Evolutionary conservation across 768 basidiomycete species (phyloP).

Genomic region (Podaxis sp.): DNA sequence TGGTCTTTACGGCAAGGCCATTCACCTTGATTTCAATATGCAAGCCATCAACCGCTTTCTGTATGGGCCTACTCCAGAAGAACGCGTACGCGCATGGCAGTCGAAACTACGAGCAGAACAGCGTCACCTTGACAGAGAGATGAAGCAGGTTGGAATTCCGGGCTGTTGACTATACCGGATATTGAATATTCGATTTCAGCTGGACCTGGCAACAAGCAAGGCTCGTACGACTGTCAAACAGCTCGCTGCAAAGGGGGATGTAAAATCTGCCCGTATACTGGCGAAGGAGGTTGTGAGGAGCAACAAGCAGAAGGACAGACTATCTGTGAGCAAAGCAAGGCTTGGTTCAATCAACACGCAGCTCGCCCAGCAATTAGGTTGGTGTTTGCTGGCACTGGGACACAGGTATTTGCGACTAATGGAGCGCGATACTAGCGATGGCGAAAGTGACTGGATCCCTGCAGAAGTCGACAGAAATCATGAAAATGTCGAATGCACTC

Average conservation of each 20-base stretch:
- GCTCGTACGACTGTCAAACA: slow-evolving; percentile 82
- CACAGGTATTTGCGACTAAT: slow-evolving; percentile 5
- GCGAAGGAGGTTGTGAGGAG: slow-evolving; percentile 94
- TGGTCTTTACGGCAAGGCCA: neutral
- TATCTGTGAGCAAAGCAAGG: slow-evolving; percentile 91
- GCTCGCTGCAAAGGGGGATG: slow-evolving; percentile 87
- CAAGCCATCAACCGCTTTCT: slow-evolving; percentile 89
- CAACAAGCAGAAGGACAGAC: slow-evolving; percentile 89
- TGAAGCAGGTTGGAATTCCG: slow-evolving; percentile 76
- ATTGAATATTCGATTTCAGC: slow-evolving; percentile 39
- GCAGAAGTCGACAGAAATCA: slow-evolving; percentile 97
- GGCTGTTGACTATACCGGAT: slow-evolving; percentile 17
- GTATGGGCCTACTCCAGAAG: slow-evolving; percentile 96
- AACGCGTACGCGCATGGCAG: slow-evolving; percentile 92
- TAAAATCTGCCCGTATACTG: slow-evolving; percentile 88
- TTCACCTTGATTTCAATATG: slow-evolving; percentile 40
- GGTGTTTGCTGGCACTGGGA: slow-evolving; percentile 24
- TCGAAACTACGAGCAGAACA: slow-evolving; percentile 77
- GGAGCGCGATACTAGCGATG: slow-evolving; percentile 60
- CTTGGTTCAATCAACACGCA: slow-evolving; percentile 89
- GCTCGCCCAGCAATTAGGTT: slow-evolving; percentile 89
- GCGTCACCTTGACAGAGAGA: slow-evolving; percentile 87
- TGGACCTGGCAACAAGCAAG: slow-evolving; percentile 81
- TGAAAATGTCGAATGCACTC: slow-evolving; percentile 94
- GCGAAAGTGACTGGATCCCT: slow-evolving; percentile 95